Base-by-base conservation (phyloP, 768 basidiomycete genomes). In the Ramaria sp. region DNA sequence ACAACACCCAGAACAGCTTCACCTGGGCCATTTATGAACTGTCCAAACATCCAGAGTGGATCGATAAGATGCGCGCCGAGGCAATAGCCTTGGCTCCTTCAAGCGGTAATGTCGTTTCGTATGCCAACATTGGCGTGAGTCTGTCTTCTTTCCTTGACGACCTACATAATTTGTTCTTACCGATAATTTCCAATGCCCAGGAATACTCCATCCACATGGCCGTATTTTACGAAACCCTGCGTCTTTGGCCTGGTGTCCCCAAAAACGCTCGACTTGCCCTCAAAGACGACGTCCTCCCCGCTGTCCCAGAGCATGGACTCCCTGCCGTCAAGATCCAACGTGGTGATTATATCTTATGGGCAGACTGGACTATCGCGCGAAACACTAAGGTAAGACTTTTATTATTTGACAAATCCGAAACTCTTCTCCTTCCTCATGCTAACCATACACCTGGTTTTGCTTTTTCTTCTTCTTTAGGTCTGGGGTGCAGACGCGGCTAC, bases 21-120 rank as follows among this genome's bases (percentile, higher is more conserved):
- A 48, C 38, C 4, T 61, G 60, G 60, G 42, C 52, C 15, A 25
- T 59, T 9, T 57, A 59, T 48, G 59, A 59, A 30, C 41, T 61
- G 10, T 41, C 50, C 22, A 45, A 50, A 5, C 10, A 34, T 28
- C 55, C 60, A n/a, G 50, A 41, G 32, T 61, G 60, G 60, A 20
- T 61, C 0, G 39, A 39, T 8, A 50, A 34, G 22, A 48, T 61
- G 47, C 43, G 58, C 9, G 52, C 47, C n/a, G 60, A 61, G 52
- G 38, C 25, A 12, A 37, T 24, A 16, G 45, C 25, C 9, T 24
- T 30, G 8, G 45, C 25, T 27, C 22, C 28, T 15, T 24, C 24
- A 8, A 47, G n/a, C 10, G 45, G 45, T 18, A 30, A 27, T 22
- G 56, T 48, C n/a, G 30, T 36, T 20, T 48, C 28, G 8, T 32